Evolutionary conservation across 2,329 filamentous ascomycete species (phyloP).

Genomic region (Stachybotrys chlorohalonatus): DNA sequence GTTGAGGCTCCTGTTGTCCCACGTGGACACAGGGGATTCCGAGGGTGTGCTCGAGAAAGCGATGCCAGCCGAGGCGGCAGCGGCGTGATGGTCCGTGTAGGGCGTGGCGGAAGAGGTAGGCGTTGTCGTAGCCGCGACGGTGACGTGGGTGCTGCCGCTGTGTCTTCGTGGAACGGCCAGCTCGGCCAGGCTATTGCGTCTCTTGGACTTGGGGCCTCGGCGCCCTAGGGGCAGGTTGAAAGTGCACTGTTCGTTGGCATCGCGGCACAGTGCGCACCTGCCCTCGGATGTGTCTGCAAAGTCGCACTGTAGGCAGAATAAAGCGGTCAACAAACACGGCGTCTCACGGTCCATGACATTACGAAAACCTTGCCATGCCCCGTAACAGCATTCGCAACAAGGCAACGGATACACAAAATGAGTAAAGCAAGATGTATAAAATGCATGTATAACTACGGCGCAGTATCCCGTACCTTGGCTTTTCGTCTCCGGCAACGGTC

Average conservation of each 20-base stretch:
- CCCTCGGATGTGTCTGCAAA: constrained; percentile 10
- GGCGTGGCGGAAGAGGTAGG: background rate
- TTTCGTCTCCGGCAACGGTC: constrained; percentile 27
- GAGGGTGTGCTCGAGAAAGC: constrained; percentile 9
- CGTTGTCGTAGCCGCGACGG: background rate
- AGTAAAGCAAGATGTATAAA: background rate
- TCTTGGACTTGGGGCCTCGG: constrained; percentile 26
- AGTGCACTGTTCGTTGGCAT: constrained; percentile 14
- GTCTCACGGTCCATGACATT: too few species aligned
- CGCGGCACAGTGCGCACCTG: background rate
- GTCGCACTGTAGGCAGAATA: constrained; percentile 15
- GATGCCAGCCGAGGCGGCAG: constrained; percentile 1
- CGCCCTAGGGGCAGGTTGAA: constrained; percentile 27
- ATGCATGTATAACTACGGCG: background rate
- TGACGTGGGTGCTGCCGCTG: background rate
- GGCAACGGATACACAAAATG: background rate
- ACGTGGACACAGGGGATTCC: constrained; percentile 8
- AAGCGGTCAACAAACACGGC: background rate
- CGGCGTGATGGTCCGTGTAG: background rate
- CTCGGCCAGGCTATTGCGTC: background rate
- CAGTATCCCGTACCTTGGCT: constrained; percentile 17
- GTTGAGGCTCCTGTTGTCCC: constrained; percentile 8
- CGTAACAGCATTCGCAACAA: background rate
- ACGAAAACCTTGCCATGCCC: too few species aligned
- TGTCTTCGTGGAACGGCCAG: background rate